Evolutionary conservation across 2,329 filamentous ascomycete genomes (phyloP), one percentile per base, ranked within the genome.

Genomic region (Verruconis gallopava): DNA sequence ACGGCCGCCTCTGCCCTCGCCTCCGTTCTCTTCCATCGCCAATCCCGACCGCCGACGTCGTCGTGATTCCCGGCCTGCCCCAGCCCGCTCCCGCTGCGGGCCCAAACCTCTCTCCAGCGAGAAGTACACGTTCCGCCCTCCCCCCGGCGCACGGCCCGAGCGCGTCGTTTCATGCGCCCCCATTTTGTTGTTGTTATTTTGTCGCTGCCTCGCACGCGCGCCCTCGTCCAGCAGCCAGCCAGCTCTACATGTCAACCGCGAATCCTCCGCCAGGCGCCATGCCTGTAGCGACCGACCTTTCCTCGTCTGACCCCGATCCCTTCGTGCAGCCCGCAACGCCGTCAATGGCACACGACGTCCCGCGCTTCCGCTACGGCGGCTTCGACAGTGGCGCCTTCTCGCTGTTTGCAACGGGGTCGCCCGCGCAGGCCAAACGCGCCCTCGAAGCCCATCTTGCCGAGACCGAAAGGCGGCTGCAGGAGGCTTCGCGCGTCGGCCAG

Each of bases 391-490:
- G 3, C 3, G 21, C 25, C 9, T 43, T 43, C 58, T 79, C 79
- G 28, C 68, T 89, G 17, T 82, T 83, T 50, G 75, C 85, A n/a
- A 64, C 64, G 41, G 70, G 83, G 20, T 45, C 89, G 1, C 85
- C 89, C 6, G 76, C 78, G 43, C 86, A 95, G 56, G 85, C 86
- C 32, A 93, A 84, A 62, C 80, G 83, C 50, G 86, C 86, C 35
- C 70, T 98, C 35, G 81, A 94, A 61, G 85, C 88, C 40, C 91
- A 96, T 62, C 72, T 98, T 37, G 79, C 82, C 48, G 91, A 98
- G 61, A 95, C 89, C 1, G 85, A 94, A 54, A 80, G 86, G 45
- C 77, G 89, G 45, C 79, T 98, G 48, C 83, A 93, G 54, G 88
- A 96, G 58, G 84, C 89, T 4, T 91, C 85, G 20, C 86, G 83